A percentile compares a stretch with the other conserved stretches of the same genome.
phyloP scores from a whole-genome alignment of 2,329 filamentous ascomycete species.

The Fusarium torulosum region DNA sequence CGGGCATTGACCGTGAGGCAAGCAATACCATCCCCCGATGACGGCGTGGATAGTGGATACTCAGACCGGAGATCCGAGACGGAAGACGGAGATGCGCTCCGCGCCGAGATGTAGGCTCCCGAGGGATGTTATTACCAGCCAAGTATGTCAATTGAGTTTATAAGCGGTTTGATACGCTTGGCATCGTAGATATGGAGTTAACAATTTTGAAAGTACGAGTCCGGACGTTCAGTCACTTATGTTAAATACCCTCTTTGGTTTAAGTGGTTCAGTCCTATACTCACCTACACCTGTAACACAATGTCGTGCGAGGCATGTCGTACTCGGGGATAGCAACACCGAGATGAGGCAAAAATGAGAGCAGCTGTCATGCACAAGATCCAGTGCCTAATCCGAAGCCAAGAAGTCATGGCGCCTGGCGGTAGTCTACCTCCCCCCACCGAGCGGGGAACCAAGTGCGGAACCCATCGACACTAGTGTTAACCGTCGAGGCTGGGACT shows the following conservation, averaged over 20 bases:
- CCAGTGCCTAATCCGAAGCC: constrained; percentile 23
- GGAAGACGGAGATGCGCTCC: constrained; percentile 46
- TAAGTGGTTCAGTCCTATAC: constrained; percentile 3
- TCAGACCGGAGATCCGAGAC: constrained; percentile 46
- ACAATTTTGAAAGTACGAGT: neutral
- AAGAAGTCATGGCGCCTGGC: constrained; percentile 24
- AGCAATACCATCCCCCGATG: constrained; percentile 39
- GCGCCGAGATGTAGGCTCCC: constrained; percentile 44
- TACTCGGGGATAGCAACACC: constrained; percentile 39
- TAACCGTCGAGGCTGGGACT: constrained; percentile 42
- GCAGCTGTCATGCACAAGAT: constrained; percentile 32
- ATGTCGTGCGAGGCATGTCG: constrained; percentile 10
- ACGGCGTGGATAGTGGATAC: constrained; percentile 45
- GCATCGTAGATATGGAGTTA: neutral
- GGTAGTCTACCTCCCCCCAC: constrained; percentile 27
- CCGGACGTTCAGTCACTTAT: constrained; percentile 1
- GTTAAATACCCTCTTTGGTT: neutral
- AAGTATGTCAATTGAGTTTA: constrained; percentile 20
- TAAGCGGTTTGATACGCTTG: neutral
- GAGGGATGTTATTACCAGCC: constrained; percentile 27
- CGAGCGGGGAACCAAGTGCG: constrained; percentile 32
- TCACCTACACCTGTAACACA: neutral
- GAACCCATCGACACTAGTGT: constrained; percentile 39
- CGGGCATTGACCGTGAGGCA: constrained; percentile 17
- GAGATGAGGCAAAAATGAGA: constrained; percentile 38